Evolutionary conservation across 1,284 basidiomycete genomes (phyloP).

Genomic region (Ustilago trichophora): DNA sequence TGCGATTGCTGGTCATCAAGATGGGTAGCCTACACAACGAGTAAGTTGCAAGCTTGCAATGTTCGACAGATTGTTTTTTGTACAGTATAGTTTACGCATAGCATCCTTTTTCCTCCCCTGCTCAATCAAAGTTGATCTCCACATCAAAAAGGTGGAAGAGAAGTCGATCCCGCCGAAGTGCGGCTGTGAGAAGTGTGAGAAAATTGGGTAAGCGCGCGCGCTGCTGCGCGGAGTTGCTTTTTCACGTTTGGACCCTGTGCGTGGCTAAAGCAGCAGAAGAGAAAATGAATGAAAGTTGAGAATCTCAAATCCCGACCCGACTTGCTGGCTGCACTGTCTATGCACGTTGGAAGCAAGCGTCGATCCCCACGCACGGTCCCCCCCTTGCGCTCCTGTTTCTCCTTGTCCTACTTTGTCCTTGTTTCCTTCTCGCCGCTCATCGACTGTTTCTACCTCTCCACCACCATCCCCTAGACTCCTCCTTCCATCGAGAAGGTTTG

Average conservation of each 20-base stretch:
- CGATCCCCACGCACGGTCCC: slow-evolving; percentile 3
- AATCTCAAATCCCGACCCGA: no score
- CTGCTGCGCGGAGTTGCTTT: no score
- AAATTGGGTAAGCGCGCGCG: not conserved
- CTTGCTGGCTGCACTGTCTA: no score
- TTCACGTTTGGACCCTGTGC: no score
- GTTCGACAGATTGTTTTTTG: no score
- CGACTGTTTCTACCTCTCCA: not conserved
- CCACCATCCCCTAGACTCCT: not conserved
- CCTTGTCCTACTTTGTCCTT: not conserved
- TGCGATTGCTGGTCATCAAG: slow-evolving; percentile 26
- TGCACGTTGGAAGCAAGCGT: slow-evolving; percentile 3
- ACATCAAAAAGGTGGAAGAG: no score
- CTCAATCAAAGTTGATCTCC: no score
- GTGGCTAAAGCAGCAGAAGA: no score
- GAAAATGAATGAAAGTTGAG: no score
- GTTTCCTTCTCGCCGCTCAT: not conserved
- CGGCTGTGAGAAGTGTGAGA: no score
- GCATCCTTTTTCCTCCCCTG: not conserved
- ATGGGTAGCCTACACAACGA: not conserved
- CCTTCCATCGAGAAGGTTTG: not conserved
- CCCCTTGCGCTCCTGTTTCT: not conserved
- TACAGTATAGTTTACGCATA: no score
- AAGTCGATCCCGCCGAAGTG: not conserved
- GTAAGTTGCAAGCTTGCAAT: no score